Conservation (phyloP, 371 early-diverging fungal species). For the Lichtheimia corymbifera region DNA sequence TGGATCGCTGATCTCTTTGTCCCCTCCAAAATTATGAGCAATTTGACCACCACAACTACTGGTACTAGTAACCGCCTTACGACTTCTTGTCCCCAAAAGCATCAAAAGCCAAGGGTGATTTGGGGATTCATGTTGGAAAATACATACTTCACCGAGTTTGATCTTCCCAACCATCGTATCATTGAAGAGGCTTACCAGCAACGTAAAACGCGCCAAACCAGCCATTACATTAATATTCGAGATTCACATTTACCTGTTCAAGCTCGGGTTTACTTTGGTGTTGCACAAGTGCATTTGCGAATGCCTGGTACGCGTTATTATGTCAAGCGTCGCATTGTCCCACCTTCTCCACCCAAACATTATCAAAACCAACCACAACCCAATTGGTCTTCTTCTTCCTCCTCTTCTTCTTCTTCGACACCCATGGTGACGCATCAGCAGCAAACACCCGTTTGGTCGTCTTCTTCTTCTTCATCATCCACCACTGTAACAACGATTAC, state of each 20-base stretch:
- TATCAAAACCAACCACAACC: too few relatives aligned
- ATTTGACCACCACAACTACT: too few relatives aligned
- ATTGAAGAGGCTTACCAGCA: slow-evolving; percentile 38
- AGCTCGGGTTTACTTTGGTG: slow-evolving; percentile 45
- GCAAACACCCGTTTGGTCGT: too few relatives aligned
- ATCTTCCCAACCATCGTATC: slow-evolving; percentile 32
- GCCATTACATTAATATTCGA: slow-evolving; percentile 32
- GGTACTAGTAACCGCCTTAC: too few relatives aligned
- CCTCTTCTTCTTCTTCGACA: too few relatives aligned
- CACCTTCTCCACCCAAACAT: too few relatives aligned
- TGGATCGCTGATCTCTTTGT: background rate
- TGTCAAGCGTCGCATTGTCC: slow-evolving; percentile 15
- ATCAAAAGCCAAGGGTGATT: slow-evolving; percentile 9
- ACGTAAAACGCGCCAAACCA: slow-evolving; percentile 23
- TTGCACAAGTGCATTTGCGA: slow-evolving; percentile 42
- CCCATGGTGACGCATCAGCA: too few relatives aligned
- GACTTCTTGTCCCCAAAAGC: too few relatives aligned
- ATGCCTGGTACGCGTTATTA: slow-evolving; percentile 57
- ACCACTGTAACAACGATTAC: too few relatives aligned
- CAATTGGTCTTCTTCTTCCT: too few relatives aligned
- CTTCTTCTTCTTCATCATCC: too few relatives aligned
- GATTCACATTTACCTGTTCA: slow-evolving; percentile 33
- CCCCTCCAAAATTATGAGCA: too few relatives aligned
- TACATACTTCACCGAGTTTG: slow-evolving; percentile 41
- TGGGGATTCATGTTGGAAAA: slow-evolving; percentile 56